Percentiles rank a stretch among this genome's conserved stretches.
These are phyloP conservation scores for Sclerotinia borealis DNA, from an alignment of 2,329 filamentous ascomycete species.

Conservation along the genomic window DNA sequence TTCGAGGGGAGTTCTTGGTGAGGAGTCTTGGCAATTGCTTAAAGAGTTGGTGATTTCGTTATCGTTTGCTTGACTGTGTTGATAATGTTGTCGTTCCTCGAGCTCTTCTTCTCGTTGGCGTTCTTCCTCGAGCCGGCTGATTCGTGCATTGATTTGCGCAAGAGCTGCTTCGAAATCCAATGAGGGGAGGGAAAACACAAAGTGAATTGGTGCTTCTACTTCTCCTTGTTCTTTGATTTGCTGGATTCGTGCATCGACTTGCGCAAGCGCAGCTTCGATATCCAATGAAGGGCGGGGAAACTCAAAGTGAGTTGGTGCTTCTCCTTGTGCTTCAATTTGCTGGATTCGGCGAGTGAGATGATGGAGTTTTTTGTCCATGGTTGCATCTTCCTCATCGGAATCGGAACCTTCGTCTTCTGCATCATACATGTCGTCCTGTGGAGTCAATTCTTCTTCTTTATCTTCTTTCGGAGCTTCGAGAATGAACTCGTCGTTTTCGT, in stretches of 20 bases:
- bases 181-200: too few species aligned
- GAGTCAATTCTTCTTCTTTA: neutral
- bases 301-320: neutral
- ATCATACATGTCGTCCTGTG: neutral
- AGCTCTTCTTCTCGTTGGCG: neutral
- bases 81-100: too few species aligned
- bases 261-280: too few species aligned
- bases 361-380: too few species aligned
- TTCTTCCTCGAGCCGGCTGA: neutral
- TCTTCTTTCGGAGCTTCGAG: neutral
- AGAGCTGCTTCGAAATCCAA: too few species aligned
- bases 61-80: neutral
- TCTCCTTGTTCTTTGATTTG: neutral
- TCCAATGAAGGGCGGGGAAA: too few species aligned
- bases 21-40: neutral
- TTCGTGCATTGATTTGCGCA: neutral
- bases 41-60: neutral
- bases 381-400: too few species aligned
- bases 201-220: neutral
- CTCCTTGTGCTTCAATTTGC: neutral
- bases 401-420: neutral
- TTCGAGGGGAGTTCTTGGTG: neutral
- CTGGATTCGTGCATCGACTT: neutral
- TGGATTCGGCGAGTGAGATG: neutral
- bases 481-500: neutral